These are phyloP conservation scores for Kingdonia uniflora DNA, from an alignment of 164 flowering plant species.

Conservation along the genomic window DNA sequence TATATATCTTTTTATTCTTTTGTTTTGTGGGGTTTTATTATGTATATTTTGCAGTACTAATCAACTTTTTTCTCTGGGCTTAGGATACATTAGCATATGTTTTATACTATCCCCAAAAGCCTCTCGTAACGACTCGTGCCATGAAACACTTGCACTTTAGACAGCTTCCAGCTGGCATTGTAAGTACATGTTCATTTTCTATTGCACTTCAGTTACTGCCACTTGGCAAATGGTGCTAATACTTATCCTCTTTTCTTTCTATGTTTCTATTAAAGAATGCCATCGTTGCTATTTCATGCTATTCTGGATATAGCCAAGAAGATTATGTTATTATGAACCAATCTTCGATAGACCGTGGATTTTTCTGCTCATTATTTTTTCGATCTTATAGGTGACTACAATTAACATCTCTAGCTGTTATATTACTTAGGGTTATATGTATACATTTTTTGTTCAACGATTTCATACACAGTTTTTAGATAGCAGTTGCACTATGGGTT, in stretches of 20 bases:
- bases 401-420: neutral
- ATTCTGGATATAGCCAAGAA: slow-evolving; percentile 97
- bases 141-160: slow-evolving; percentile 97
- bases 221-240: neutral
- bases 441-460: neutral
- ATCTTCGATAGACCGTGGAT: slow-evolving; percentile 98
- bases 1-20: too few relatives aligned
- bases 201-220: too few relatives aligned
- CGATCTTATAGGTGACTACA: slow-evolving; percentile 73
- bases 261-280: slow-evolving; percentile 47
- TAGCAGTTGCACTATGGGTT: too few relatives aligned
- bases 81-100: slow-evolving; percentile 99
- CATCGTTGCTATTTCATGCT: slow-evolving; percentile 91
- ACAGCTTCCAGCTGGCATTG: slow-evolving; percentile 99
- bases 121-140: slow-evolving; percentile 95
- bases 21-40: neutral
- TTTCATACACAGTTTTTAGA: too few relatives aligned
- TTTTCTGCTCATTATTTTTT: slow-evolving; percentile 84
- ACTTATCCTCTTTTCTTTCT: neutral
- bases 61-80: slow-evolving; percentile 1
- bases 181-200: slow-evolving; percentile 18
- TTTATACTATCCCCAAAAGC: slow-evolving; percentile 93
- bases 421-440: neutral
- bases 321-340: slow-evolving; percentile 99
- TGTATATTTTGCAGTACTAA: neutral